Evolutionary conservation across 352 stramenopile species (phyloP), one percentile per base, ranked within the genome.

Genomic region (Elongisporangium senticosum): DNA sequence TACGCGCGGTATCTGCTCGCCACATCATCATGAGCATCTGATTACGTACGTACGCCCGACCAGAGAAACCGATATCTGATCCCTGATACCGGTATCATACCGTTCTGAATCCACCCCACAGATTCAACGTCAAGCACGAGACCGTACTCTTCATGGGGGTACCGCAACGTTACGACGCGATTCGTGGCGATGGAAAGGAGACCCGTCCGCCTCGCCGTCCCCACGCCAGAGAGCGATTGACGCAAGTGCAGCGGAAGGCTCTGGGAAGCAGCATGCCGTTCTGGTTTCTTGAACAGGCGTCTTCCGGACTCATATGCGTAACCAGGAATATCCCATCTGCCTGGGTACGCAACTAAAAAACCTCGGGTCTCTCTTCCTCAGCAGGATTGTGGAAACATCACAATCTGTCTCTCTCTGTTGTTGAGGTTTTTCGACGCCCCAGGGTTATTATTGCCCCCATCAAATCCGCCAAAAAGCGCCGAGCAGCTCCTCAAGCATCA

Each of bases 1-100:
- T 87, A 80, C 54, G 49, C 63, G 7, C 68, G 75, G n/a, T 90
- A 75, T 53, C 55, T 77, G 4, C 51, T 55, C 1, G 23, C 61
- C 51, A 22, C 40, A 4, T 26, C 67, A 67, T 43, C 33, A 43
- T 17, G 33, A 17, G 11, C 8, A 43, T 43, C 33, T 17, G 33
- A 43, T 43, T 43, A 43, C 33, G 33, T 5, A 26, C 5, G n/a
- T n/a, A n/a, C n/a, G n/a, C 28, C 28, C 28, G 24, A 33, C 24
- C 28, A 43, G 33, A 43, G 8, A 43, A 43, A 43, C 33, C 33
- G 33, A 43, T 43, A 43, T 43, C 33, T 14, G 33, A 43, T 43
- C 15, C 33, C 33, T 14, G 33, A 43, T 43, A 43, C 33, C 33
- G 33, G 33, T 43, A 43, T 43, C 7, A 11, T 43, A 43, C 33